Evolutionary conservation across 495 filamentous ascomycete genomes (phyloP), one percentile per base, ranked within the genome.

Genomic region (Aspergillus mulundensis): DNA sequence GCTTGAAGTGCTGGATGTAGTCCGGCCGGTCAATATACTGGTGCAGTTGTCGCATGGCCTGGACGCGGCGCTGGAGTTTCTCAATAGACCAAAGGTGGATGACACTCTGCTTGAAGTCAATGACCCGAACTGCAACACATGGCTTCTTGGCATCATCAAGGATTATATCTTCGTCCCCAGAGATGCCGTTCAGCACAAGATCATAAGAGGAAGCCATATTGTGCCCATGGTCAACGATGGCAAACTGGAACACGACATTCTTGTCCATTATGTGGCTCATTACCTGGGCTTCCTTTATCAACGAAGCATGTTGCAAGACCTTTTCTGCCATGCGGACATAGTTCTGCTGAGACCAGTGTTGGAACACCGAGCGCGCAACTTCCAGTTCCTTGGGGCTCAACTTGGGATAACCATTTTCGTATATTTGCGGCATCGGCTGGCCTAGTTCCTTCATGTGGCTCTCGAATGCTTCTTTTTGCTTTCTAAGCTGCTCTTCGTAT

Each of bases 221-320:
- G 62, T 97, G 92, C 1, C 94, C 94, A 61, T 87, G 77, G 57
- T 95, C 91, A 24, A 97, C 83, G 53, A 97, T 83, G 16, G 90
- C 87, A 66, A 96, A 97, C 70, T 98, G 94, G 71, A 98, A 98
- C 32, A 93, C 88, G 15, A 96, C 87, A 59, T 84, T 84, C 72
- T 96, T 94, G 61, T 94, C 91, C 81, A 98, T 89, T 58, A 91
- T 90, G 56, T 96, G 90, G 72, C 95, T 97, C 88, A 98, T 93
- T 47, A 98, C 84, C 67, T 98, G 94, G 4, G 93, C 95, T 68
- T 98, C 94, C 69, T 98, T 98, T 39, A 97, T 71, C 34, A 83
- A 83, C 12, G 88, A 84, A 7, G 93, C 93, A 70, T 95, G 84
- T 61, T 95, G 90, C 21, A 98, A 70, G 25, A 97, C 84, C 14